Evolutionary conservation across 2,329 filamentous ascomycete species (phyloP).

Genomic region (Cladosporium austrohemisphaericum): DNA sequence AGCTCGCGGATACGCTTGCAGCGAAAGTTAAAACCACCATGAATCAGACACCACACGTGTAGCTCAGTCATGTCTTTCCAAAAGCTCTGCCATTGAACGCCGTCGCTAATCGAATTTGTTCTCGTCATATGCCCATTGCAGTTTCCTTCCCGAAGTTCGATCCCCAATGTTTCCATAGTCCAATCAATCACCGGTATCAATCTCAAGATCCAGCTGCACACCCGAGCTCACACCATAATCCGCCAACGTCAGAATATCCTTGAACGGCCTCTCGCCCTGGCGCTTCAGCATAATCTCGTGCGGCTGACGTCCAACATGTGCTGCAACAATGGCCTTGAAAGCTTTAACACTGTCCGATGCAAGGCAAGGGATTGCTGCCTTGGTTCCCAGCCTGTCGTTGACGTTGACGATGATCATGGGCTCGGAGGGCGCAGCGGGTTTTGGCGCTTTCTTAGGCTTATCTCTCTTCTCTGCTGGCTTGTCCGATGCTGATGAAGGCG

Average conservation of each 20-base stretch:
- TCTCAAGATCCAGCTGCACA: constrained; percentile 56
- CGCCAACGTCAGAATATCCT: constrained; percentile 79
- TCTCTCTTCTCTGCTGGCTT: constrained; percentile 26
- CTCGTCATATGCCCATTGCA: too few species aligned
- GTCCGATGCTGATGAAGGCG: constrained; percentile 16
- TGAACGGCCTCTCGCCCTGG: constrained; percentile 90
- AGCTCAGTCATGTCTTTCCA: too few species aligned
- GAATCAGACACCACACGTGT: too few species aligned
- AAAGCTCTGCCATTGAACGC: too few species aligned
- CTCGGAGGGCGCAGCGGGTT: constrained; percentile 46
- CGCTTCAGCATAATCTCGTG: constrained; percentile 89
- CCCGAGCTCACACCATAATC: constrained; percentile 95
- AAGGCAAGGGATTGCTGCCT: constrained; percentile 85
- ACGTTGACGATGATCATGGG: constrained; percentile 93
- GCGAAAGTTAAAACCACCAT: too few species aligned
- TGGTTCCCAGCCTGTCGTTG: constrained; percentile 95
- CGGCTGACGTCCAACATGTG: constrained; percentile 80
- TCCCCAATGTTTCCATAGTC: not conserved
- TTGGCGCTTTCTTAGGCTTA: constrained; percentile 25
- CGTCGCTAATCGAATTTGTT: too few species aligned
- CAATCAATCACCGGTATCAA: constrained; percentile 40
- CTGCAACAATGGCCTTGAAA: constrained; percentile 89
- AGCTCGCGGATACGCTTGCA: too few species aligned
- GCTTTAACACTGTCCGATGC: constrained; percentile 77
- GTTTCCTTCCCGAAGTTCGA: not conserved